These are phyloP conservation scores for Microsporum ferrugineum DNA, from an alignment of 2,329 filamentous ascomycete genomes.

Conservation along the genomic window DNA sequence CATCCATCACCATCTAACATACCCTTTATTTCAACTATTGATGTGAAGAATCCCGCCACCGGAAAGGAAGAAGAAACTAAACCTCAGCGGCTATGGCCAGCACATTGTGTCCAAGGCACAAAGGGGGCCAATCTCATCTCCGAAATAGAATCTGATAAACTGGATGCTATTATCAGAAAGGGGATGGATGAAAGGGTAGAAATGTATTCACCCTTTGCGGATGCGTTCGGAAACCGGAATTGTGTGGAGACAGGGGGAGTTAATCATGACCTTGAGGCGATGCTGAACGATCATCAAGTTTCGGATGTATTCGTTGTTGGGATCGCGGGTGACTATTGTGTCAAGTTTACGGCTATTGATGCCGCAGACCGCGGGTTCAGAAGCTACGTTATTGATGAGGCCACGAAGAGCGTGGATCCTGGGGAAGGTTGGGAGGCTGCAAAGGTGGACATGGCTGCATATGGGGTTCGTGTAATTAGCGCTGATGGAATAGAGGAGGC, in stretches of 20 bases:
- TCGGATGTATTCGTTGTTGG: conserved; percentile 80
- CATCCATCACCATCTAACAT: conserved; percentile 52
- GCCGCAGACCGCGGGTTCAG: conserved; percentile 62
- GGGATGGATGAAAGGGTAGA: conserved; percentile 64
- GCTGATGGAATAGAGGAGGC: conserved; percentile 30
- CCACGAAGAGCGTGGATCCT: conserved; percentile 59
- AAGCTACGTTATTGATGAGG: conserved; percentile 68
- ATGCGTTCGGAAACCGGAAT: conserved; percentile 52
- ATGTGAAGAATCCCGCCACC: conserved; percentile 39
- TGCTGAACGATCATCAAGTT: conserved; percentile 47
- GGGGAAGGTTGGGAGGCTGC: conserved; percentile 45
- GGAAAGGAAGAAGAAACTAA: conserved; percentile 51
- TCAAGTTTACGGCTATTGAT: conserved; percentile 69
- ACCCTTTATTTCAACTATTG: conserved; percentile 55
- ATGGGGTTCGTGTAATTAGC: conserved; percentile 53
- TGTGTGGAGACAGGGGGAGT: conserved; percentile 24
- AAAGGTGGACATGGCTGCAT: conserved; percentile 43
- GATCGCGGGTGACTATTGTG: conserved; percentile 81
- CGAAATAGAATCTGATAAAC: conserved; percentile 49
- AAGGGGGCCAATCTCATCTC: conserved; percentile 61
- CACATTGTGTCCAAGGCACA: conserved; percentile 71
- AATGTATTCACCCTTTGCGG: conserved; percentile 89
- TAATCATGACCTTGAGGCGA: conserved; percentile 48
- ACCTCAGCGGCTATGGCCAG: conserved; percentile 68
- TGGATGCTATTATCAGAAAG: conserved; percentile 66